Base-by-base conservation (phyloP, 78 protist genomes). In the Dictyostelium citrinum region DNA sequence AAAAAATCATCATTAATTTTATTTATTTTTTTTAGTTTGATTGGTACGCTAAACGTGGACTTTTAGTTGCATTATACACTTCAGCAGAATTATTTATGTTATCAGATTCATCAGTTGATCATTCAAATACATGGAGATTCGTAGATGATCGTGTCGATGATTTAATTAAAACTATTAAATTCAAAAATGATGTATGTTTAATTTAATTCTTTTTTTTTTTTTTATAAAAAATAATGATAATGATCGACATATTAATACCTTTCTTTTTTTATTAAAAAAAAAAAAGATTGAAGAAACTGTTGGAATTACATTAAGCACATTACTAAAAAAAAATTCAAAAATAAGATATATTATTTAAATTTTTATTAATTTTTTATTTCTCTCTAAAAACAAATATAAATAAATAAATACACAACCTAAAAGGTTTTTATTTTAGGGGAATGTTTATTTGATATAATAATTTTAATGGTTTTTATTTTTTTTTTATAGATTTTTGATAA, bases 71-170 rank as follows among this genome's bases (percentile, higher is more conserved):
- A 27, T 60, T 88, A 68, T 88, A 88, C 43, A 78, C 93, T 14
- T 78, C 85, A 27, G 67, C 85, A 9, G 93, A 88, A 49, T 49
- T 88, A 78, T 88, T 74, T 67, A 88, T 88, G 93, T 24, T 88
- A 2, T 61, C 82, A 49, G 93, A 88, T 68, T 79, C 93, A 22
- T 76, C 93, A 35, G 51, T 83, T 14, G 85, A 88, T 3, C 60
- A 41, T 68, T 14, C 43, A 12, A 78, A 68, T 17, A 88, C 93
- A 17, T 78, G 84, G 93, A 78, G 93, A 55, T 88, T 78, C 79
- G 93, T 88, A 27, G 93, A 88, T 49, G 93, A 88, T 49, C 70
- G 93, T 55, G 93, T 88, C 12, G 93, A 88, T 49, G 85, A 88
- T 49, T 17, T 88, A 41, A 78, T 88, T n/a, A 37, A 41, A 31